Evolutionary conservation across 441 rosid genomes (phyloP), one percentile per base, ranked within the genome.

Genomic region (Populus tomentosa): DNA sequence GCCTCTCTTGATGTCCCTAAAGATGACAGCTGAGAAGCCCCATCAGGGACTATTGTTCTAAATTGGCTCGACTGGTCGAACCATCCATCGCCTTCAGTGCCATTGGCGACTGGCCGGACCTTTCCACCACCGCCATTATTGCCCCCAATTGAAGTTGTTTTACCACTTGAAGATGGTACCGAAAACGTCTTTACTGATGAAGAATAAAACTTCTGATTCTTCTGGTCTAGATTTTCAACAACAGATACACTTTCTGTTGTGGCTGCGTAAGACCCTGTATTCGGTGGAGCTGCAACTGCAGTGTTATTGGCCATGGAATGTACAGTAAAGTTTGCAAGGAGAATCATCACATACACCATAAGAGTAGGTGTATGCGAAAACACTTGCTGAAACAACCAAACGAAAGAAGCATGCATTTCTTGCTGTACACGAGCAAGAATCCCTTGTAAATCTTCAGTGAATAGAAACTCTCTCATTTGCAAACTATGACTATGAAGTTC

Each of bases 271-370:
- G 84, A 68, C 26, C 71, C 82, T 0, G 80, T 75, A 0, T 76
- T 79, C 2, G 92, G 79, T 3, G 84, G n/a, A 1, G 81, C 86
- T 7, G 94, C 91, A 1, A 90, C 74, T 8, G 97, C 93, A 0
- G 77, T 72, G 86, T 85, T 86, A 75, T 73, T 82, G 2, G 85
- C 90, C 77, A 94, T 86, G 6, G 99, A 95, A 81, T 90, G 69
- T 16, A 93, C 98, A 0, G 96, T 90, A 75, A 89, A 95, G 21
- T 95, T 95, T 0, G 99, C 98, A 4, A 93, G 75, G 1, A 93
- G 88, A 53, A 95, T 87, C 99, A 95, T 95, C 71, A 95, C 94
- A 24, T 88, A 93, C 7, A 95, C 91, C 99, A 95, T 95, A 21
- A 95, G 78, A 23, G 94, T 92, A 1, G 97, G 99, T 2, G 99